These are phyloP conservation scores for Phaseolus lunatus DNA, from an alignment of 306 rosid genomes.

Conservation along the genomic window DNA sequence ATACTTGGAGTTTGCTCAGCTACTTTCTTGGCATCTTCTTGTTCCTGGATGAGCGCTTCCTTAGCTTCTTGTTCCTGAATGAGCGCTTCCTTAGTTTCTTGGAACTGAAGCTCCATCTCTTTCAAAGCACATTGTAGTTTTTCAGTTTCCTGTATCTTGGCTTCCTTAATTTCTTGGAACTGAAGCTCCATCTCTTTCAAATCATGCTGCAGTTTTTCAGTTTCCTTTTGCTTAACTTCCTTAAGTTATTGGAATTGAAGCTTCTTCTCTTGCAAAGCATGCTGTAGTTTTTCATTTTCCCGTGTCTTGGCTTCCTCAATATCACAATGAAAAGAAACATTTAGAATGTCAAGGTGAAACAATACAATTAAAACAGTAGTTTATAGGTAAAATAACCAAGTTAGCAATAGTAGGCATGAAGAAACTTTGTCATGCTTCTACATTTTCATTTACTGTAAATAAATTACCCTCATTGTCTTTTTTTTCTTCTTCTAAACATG, in stretches of 20 bases:
- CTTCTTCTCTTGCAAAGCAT: slow-evolving; percentile 45
- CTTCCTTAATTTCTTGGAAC: slow-evolving; percentile 23
- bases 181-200: slow-evolving; percentile 47
- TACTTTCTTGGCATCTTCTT: slow-evolving; percentile 52
- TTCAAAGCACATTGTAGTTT: background rate
- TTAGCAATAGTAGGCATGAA: background rate
- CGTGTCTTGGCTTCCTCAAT: slow-evolving; percentile 65
- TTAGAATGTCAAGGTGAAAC: slow-evolving; percentile 42
- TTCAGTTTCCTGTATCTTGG: background rate
- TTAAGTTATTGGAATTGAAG: slow-evolving; percentile 2
- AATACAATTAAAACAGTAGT: background rate
- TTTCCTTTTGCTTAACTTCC: slow-evolving; percentile 15
- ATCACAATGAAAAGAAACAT: slow-evolving; percentile 46
- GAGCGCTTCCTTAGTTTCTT: slow-evolving; percentile 56
- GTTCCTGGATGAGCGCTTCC: too few relatives aligned
- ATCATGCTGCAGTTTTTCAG: background rate
- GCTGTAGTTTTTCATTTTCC: slow-evolving; percentile 4
- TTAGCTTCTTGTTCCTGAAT: too few relatives aligned
- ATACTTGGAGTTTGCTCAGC: slow-evolving; percentile 51
- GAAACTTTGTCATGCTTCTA: slow-evolving; percentile 12
- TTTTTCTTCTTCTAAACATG: slow-evolving; percentile 70
- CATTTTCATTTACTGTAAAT: slow-evolving; percentile 31
- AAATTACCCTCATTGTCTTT: slow-evolving; percentile 76
- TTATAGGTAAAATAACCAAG: background rate
- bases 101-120: slow-evolving; percentile 51